Percentiles rank a stretch among this genome's conserved stretches.
These are phyloP conservation scores for Ostreobium quekettii DNA, from an alignment of 139 green algal genomes.

Conservation along the genomic window DNA sequence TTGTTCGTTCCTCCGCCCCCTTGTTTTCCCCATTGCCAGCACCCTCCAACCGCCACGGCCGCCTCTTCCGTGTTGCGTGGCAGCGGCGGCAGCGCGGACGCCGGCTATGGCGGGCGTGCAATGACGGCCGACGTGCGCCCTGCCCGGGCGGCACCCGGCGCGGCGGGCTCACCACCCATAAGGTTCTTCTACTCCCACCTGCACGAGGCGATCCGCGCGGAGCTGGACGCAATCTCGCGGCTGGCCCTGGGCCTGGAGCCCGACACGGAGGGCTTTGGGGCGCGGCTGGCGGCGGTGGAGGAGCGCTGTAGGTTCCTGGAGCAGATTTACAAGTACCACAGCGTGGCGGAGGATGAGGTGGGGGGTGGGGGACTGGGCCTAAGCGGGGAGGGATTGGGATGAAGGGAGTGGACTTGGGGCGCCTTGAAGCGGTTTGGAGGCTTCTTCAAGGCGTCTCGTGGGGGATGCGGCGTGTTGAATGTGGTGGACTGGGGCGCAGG, in stretches of 20 bases:
- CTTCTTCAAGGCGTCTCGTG: background rate
- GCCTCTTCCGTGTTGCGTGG: too few relatives aligned
- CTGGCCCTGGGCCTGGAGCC: slow-evolving; percentile 39
- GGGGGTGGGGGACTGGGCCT: background rate
- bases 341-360: slow-evolving; percentile 85
- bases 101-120: too few relatives aligned
- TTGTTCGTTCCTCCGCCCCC: too few relatives aligned
- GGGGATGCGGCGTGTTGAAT: background rate
- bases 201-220: slow-evolving; percentile 68
- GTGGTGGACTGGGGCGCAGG: slow-evolving; percentile 36
- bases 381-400: too few relatives aligned
- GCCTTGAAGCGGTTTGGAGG: background rate
- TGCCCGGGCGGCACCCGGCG: too few relatives aligned
- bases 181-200: slow-evolving; percentile 75
- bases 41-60: too few relatives aligned
- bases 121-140: too few relatives aligned
- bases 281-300: slow-evolving; percentile 40
- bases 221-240: slow-evolving; percentile 51
- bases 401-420: background rate
- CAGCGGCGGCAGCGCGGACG: too few relatives aligned
- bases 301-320: slow-evolving; percentile 70
- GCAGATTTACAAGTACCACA: slow-evolving; percentile 86
- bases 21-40: too few relatives aligned
- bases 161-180: slow-evolving; percentile 38
- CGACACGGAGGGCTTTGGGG: background rate